A percentile compares a stretch with the other conserved stretches of the same genome.
Conservation (phyloP, 345 rosid species). For the Cochlearia excelsa region DNA sequence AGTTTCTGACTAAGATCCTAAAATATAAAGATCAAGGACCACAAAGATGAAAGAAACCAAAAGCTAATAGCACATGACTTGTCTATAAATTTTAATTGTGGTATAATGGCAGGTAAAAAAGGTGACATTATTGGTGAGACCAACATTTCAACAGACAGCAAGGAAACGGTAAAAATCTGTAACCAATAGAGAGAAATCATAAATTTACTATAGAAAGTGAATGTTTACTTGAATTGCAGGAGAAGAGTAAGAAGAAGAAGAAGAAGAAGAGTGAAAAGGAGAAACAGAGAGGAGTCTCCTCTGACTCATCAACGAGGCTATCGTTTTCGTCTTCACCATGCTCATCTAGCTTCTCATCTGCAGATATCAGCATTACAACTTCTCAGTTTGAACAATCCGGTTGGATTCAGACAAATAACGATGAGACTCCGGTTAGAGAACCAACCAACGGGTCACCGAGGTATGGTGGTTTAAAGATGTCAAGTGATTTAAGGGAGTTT, state of each 20-base stretch:
- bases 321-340: slow-evolving; percentile 73
- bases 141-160: slow-evolving; percentile 38
- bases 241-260: slow-evolving; percentile 43
- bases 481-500: slow-evolving; percentile 48
- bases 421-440: slow-evolving; percentile 31
- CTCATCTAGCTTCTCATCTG: slow-evolving; percentile 71
- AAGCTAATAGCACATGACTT: slow-evolving; percentile 25
- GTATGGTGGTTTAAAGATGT: slow-evolving; percentile 38
- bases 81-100: slow-evolving; percentile 11
- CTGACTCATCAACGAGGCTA: slow-evolving; percentile 62
- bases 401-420: slow-evolving; percentile 31
- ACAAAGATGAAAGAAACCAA: slow-evolving; percentile 33
- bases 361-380: slow-evolving; percentile 50
- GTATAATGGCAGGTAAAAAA: slow-evolving; percentile 44
- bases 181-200: background rate
- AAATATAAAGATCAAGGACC: slow-evolving; percentile 27
- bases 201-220: background rate
- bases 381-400: slow-evolving; percentile 48
- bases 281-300: slow-evolving; percentile 48
- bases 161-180: slow-evolving; percentile 43
- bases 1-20: slow-evolving; percentile 35
- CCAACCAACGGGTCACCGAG: slow-evolving; percentile 34
- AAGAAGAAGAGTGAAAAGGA: slow-evolving; percentile 50
- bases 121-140: slow-evolving; percentile 37
- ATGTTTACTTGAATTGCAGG: slow-evolving; percentile 51